phyloP scores from a whole-genome alignment of 2,329 filamentous ascomycete genomes.

The Arachnomyces sp. region DNA sequence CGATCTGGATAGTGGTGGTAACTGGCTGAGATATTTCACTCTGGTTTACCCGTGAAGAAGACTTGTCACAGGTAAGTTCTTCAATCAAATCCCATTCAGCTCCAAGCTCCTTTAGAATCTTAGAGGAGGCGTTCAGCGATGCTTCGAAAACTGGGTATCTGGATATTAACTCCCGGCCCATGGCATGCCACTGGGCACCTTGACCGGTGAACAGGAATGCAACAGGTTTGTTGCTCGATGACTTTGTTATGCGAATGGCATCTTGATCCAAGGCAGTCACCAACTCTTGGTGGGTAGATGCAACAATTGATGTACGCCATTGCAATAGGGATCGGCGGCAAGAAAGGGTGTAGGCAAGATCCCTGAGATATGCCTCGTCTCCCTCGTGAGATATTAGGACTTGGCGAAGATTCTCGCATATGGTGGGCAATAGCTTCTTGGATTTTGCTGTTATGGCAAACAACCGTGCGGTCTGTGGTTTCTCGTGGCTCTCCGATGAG shows the following conservation, averaged over 20 bases:
- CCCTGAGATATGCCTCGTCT: too few relatives aligned
- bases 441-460: too few relatives aligned
- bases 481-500: too few relatives aligned
- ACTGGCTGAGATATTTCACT: constrained; percentile 17
- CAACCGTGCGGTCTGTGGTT: too few relatives aligned
- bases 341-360: constrained; percentile 1
- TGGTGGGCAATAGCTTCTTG: too few relatives aligned
- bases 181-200: constrained; percentile 1
- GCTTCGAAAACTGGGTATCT: constrained; percentile 1
- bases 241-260: background rate
- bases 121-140: background rate
- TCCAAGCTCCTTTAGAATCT: background rate
- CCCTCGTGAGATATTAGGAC: too few relatives aligned
- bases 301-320: background rate
- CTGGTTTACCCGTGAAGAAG: constrained; percentile 9
- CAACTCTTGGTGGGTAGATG: background rate
- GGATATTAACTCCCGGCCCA: background rate
- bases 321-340: constrained; percentile 1
- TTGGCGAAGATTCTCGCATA: too few relatives aligned
- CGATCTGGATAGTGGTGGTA: constrained; percentile 19
- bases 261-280: background rate
- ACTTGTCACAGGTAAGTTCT: background rate
- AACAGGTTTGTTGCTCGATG: too few relatives aligned
- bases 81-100: too few relatives aligned
- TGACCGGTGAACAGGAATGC: constrained; percentile 1